A percentile compares a stretch with the other conserved stretches of the same genome.
phyloP scores from a whole-genome alignment of 2,329 filamentous ascomycete species.

The Alternaria arbusti region DNA sequence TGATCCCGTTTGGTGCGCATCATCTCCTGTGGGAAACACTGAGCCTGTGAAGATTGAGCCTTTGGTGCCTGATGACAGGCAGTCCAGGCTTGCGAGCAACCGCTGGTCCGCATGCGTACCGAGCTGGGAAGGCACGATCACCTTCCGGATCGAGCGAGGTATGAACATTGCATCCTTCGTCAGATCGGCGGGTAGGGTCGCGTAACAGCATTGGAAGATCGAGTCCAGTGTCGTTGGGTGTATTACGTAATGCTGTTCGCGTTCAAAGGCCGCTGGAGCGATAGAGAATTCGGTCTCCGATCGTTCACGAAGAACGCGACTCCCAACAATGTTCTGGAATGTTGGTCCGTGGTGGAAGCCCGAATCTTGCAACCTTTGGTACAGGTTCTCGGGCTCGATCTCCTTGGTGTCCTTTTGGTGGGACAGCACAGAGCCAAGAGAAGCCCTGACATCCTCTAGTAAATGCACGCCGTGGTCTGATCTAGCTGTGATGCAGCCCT shows the following conservation, averaged over 20 bases:
- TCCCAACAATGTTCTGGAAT: constrained; percentile 15
- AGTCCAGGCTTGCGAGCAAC: neutral
- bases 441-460: neutral
- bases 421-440: neutral
- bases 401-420: neutral
- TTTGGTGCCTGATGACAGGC: neutral
- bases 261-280: neutral
- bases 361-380: constrained; percentile 51
- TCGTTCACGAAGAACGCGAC: neutral
- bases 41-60: neutral
- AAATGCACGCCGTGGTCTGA: neutral
- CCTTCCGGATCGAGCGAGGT: constrained; percentile 14
- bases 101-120: neutral
- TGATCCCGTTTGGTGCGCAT: neutral
- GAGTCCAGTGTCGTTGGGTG: constrained; percentile 19
- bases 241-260: constrained; percentile 5
- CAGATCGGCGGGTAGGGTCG: constrained; percentile 3
- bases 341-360: constrained; percentile 19
- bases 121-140: neutral
- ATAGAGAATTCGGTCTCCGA: constrained; percentile 1
- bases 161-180: constrained; percentile 6
- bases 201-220: constrained; percentile 10
- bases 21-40: neutral
- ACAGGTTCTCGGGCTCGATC: constrained; percentile 31
- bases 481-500: neutral